Conservation (phyloP, 2,329 filamentous ascomycete genomes). For the Stagonosporopsis rhizophila region DNA sequence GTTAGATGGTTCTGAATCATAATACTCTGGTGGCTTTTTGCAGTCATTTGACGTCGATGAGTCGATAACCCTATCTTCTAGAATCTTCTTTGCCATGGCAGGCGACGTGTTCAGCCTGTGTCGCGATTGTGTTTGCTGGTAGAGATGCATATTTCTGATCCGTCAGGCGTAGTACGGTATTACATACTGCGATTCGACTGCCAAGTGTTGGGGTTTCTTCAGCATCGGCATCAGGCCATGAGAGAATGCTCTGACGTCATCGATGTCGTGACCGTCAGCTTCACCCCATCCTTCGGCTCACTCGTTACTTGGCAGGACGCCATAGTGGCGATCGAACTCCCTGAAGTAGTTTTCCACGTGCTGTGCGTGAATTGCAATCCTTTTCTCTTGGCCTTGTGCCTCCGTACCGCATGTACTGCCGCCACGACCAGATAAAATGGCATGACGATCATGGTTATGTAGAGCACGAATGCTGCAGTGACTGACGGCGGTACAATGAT, state of each 20-base stretch:
- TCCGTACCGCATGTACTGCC: neutral
- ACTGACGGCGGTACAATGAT: neutral
- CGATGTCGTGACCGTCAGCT: neutral
- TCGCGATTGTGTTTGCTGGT: neutral
- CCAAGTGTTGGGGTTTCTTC: neutral
- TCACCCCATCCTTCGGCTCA: neutral
- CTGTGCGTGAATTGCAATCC: neutral
- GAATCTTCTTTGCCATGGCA: neutral
- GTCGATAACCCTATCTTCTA: no score
- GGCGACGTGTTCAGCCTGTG: neutral
- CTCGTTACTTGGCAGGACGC: neutral
- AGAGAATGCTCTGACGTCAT: neutral
- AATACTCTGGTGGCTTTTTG: neutral
- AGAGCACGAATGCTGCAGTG: neutral
- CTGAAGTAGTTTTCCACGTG: neutral
- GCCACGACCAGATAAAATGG: neutral
- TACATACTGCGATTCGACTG: neutral
- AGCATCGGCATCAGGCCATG: neutral
- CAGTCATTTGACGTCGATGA: neutral
- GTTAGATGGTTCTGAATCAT: slow-evolving; percentile 3
- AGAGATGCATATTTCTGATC: neutral
- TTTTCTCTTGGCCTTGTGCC: neutral
- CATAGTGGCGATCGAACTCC: neutral
- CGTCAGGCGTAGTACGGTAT: neutral
- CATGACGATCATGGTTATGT: neutral